Base-by-base conservation (phyloP, 169 alveolate species). In the Plasmodium yoelii region DNA sequence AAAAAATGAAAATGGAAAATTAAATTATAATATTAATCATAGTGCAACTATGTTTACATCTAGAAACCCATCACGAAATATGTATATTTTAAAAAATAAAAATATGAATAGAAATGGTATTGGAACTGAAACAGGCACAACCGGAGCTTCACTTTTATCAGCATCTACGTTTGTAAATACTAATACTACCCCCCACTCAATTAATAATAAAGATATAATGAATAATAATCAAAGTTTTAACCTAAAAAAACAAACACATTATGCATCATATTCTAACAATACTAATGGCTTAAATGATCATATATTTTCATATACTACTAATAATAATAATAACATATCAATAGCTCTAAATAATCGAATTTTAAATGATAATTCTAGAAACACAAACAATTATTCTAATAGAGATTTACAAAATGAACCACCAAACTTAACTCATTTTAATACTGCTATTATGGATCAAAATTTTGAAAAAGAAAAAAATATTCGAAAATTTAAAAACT, bases 191-290 rank as follows among this genome's bases (percentile, higher is more conserved):
- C 26, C 24, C 26, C 26, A 63, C 18, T 42, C 28, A 5, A 15
- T 53, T 0, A 67, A 55, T 0, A 67, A 55, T 60, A 82, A 82
- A 34, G 82, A 82, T 44, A 8, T 63, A 2, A 18, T 82, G 24
- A 24, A 22, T 26, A 82, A 82, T 53, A 70, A 18, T 24, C 42
- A 34, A 34, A 34, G 22, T 55, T 67, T 10, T 60, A 34, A n/a
- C 7, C 42, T 82, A 13, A 82, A 82, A 51, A 82, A 67, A 18
- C 77, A 65, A 24, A 82, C 90, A 1, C 82, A 82, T 49, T 67
- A 82, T 59, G 80, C 90, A 10, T 65, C 82, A 8, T 68, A 67
- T 26, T 67, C 90, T 6, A 82, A 68, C 57, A 61, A 42, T 47
- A 22, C 65, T 2, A 67, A 56, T 61, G 46, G 26, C 1, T 46